phyloP scores from a whole-genome alignment of 805 yeast genomes.

The Kodamaea lidongshanica region DNA sequence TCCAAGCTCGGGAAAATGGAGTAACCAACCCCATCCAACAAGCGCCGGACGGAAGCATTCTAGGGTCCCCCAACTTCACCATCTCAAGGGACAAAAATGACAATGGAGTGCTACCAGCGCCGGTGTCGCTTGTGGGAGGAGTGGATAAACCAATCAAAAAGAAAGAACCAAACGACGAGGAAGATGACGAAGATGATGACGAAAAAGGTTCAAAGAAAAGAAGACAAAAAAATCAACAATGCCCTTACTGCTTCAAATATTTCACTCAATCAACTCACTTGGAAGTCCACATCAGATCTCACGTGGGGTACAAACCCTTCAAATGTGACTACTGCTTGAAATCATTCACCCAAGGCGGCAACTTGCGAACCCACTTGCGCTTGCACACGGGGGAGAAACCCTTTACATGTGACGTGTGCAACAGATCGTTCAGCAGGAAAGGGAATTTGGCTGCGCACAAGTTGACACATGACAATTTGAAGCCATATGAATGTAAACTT shows the following conservation, averaged over 20 bases:
- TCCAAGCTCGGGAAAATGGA: conserved; percentile 81
- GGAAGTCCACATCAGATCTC: conserved; percentile 84
- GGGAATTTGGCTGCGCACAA: conserved; percentile 89
- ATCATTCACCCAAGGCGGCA: conserved; percentile 85
- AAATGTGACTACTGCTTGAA: conserved; percentile 75
- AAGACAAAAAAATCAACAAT: conserved; percentile 52
- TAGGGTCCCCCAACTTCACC: conserved; percentile 34
- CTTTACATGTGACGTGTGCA: conserved; percentile 71
- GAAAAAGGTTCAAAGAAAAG: conserved; percentile 14
- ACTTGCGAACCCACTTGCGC: conserved; percentile 76
- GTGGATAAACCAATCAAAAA: conserved; percentile 54
- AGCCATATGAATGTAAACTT: conserved; percentile 74
- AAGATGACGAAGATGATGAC: conserved; percentile 15
- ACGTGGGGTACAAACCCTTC: conserved; percentile 81
- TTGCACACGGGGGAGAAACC: conserved; percentile 93
- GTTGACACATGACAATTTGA: conserved; percentile 70
- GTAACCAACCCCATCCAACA: conserved; percentile 57
- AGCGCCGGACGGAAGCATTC: conserved; percentile 62
- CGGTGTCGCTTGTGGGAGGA: conserved; percentile 70
- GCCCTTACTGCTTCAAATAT: conserved; percentile 70
- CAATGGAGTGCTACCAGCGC: conserved; percentile 45
- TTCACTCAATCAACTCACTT: conserved; percentile 89
- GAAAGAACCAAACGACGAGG: conserved; percentile 21
- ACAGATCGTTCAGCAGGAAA: conserved; percentile 74
- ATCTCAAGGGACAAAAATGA: conserved; percentile 11